Evolutionary conservation across 192 early-diverging fungal species (phyloP), one percentile per base, ranked within the genome.

Genomic region (Umbelopsis sp.): DNA sequence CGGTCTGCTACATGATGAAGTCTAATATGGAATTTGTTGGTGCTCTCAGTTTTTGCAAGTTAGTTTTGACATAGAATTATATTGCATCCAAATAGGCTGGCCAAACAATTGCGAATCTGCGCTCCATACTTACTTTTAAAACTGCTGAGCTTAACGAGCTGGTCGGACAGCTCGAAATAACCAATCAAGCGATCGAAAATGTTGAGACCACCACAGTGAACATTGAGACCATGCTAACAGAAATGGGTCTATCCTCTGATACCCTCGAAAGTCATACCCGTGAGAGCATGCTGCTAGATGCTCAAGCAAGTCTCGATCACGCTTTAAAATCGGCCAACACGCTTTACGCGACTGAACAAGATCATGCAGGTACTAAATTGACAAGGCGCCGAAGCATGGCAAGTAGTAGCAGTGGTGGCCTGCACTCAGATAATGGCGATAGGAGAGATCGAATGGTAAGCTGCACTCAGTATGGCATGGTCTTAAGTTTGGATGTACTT

Each of bases 291-390:
- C 46, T 77, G 46, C 16, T 77, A 16, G 44, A 68, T 72, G 75
- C 75, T 15, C 66, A 77, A 70, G 75, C 75, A n/a, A 66, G 49
- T 37, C 47, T 77, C 37, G 71, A 77, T 66, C 69, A 67, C 37
- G 75, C 75, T 1, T 69, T 77, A 22, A 72, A 72, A 64, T 77
- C 71, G 1, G 75, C 75, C 8, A 69, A 50, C 18, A 50, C 44
- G 35, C 16, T 77, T 35, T 77, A 72, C 48, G 20, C 58, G 4
- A 44, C 20, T 45, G 55, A 61, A 61, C 27, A 5, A 8, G 55
- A 61, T 18, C 55, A 61, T 18, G 16, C 27, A 25, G 55, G 55
- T 18, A 30, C 33, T 3, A 61, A 61, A 18, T 61, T 61, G 13
- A 35, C 55, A 25, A 61, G 55, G 35, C 55, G 55, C 2, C 55